A percentile compares a stretch with the other conserved stretches of the same genome.
Evolutionary conservation across 2,329 filamentous ascomycete species (phyloP).

Genomic region (Diaporthe sp.): DNA sequence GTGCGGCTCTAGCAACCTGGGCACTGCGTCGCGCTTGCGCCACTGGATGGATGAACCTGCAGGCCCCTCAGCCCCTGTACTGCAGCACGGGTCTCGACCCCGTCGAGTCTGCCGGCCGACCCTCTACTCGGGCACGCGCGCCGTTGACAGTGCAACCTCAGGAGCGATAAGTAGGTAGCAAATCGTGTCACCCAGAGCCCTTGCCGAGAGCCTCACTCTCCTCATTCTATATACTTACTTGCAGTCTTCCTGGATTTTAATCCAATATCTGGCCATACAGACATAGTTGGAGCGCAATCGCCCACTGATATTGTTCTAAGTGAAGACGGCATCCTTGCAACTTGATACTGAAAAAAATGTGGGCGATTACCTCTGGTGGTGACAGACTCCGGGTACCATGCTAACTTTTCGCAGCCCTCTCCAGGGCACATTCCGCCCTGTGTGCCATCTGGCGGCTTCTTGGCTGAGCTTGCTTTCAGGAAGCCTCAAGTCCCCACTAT

Average conservation of each 20-base stretch:
- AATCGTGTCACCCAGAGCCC: background rate
- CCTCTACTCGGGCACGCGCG: slow-evolving; percentile 18
- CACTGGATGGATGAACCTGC: background rate
- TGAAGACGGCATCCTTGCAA: slow-evolving; percentile 10
- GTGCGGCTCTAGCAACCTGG: slow-evolving; percentile 14
- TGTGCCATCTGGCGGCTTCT: background rate
- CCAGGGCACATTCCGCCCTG: background rate
- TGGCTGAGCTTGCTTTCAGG: background rate
- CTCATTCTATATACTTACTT: slow-evolving; percentile 6
- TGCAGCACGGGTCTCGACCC: background rate
- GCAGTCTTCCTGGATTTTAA: background rate
- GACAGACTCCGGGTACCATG: background rate
- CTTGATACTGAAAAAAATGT: background rate
- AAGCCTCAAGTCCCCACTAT: slow-evolving; percentile 19
- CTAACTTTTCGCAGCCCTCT: slow-evolving; percentile 23
- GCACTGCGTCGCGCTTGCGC: background rate
- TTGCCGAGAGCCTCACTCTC: background rate
- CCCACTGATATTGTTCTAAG: background rate
- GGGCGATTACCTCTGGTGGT: background rate
- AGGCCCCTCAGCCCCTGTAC: background rate
- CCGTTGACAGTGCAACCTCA: slow-evolving; percentile 18
- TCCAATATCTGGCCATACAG: background rate
- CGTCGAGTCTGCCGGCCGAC: background rate
- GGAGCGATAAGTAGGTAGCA: slow-evolving; percentile 15
- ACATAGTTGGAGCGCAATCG: background rate